Conservation (phyloP, 495 filamentous ascomycete genomes). For the Annulohypoxylon moriforme region DNA sequence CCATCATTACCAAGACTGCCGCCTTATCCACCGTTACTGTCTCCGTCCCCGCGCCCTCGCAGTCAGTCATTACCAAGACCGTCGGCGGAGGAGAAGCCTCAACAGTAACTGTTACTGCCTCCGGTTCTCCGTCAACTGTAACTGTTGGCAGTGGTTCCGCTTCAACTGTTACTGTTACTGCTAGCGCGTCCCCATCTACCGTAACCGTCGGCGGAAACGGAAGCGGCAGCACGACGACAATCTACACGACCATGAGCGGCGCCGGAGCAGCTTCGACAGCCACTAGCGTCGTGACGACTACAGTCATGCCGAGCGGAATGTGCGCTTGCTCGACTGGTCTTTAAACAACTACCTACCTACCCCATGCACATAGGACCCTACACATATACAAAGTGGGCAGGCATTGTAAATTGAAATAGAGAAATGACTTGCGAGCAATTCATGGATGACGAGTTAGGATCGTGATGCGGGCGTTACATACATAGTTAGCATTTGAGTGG, state of each 20-base stretch:
- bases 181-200: background rate
- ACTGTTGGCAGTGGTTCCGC: background rate
- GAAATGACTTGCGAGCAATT: background rate
- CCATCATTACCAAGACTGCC: background rate
- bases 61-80: constrained; percentile 20
- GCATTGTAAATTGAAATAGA: background rate
- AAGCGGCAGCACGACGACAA: constrained; percentile 19
- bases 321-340: constrained; percentile 33
- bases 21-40: background rate
- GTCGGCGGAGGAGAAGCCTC: constrained; percentile 1
- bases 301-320: constrained; percentile 28
- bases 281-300: constrained; percentile 31
- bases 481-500: background rate
- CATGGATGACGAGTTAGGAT: background rate
- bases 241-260: constrained; percentile 21
- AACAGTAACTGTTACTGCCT: constrained; percentile 16
- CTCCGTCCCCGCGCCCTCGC: constrained; percentile 6
- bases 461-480: constrained; percentile 12
- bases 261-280: constrained; percentile 25
- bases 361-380: too few relatives aligned
- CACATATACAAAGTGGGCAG: too few relatives aligned
- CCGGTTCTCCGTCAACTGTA: constrained; percentile 1
- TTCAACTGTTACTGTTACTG: constrained; percentile 12
- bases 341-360: background rate
- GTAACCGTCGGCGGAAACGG: constrained; percentile 2